Base-by-base conservation (phyloP, 2,329 filamentous ascomycete genomes). In the Talaromyces piceae region DNA sequence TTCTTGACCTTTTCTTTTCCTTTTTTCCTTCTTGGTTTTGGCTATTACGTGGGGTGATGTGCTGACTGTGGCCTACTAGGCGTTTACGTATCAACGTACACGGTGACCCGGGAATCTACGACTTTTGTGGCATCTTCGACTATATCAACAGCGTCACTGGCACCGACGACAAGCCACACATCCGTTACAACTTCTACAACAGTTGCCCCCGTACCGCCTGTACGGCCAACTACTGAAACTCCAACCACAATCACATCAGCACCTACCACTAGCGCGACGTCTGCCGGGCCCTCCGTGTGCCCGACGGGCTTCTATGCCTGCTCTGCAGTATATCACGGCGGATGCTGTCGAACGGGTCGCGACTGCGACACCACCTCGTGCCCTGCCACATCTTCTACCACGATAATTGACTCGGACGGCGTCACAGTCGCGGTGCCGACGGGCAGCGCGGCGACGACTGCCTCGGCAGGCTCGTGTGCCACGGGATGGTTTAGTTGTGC, bases 221-320 rank as follows among this genome's bases (percentile, higher is more conserved):
- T 65, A 3, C 68, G 69, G n/a, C 66, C 67, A 20, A 73, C 69
- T 0, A 66, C 66, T 11, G 69, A 67, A 1, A 58, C 70, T 25
- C 66, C 73, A 11, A 62, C 59, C 27, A 62, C 54, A 9, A 48
- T 57, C 47, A 54, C 54, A 16, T 58, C 66, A 30, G 28, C 37
- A 25, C 41, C 50, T 13, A 25, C 39, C 13, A 20, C 41, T 25
- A 46, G 13, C 8, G 16, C 44, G 18, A 5, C 25, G 43, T 51
- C 61, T 39, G 56, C 60, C 45, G 68, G 68, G 27, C 74, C 56
- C 28, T 61, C 66, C 7, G 62, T 78, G 59, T 97, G 91, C 60
- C 91, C 91, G 0, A 91, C 85, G 0, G 91, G 91, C 2, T 97
- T 91, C 74, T 97, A 97, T 68, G 85, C 88, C 47, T 97, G 91